Conservation (phyloP, 1,284 basidiomycete species). For the Tremellales sp. region DNA sequence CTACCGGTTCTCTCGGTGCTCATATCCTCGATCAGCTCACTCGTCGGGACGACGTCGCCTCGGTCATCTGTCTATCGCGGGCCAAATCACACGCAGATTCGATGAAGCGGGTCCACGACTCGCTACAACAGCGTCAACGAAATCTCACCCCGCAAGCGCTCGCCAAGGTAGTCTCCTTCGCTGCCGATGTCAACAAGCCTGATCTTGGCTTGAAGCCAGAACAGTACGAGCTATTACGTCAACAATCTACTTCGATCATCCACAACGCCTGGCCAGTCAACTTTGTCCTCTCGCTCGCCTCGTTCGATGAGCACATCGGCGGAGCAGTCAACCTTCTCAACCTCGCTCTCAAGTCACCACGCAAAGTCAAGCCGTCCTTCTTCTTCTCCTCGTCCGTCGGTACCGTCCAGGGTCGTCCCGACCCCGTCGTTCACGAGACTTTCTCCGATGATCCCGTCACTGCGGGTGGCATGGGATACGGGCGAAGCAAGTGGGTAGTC, state of each 20-base stretch:
- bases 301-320: constrained; percentile 55
- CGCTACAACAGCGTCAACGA: constrained; percentile 31
- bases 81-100: constrained; percentile 36
- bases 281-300: constrained; percentile 49
- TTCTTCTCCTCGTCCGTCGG: constrained; percentile 60
- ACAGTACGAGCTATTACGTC: constrained; percentile 48
- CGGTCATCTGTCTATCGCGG: constrained; percentile 55
- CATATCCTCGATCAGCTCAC: constrained; percentile 56
- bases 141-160: constrained; percentile 18
- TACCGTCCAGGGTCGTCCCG: constrained; percentile 34
- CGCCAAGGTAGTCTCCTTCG: constrained; percentile 49
- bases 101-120: constrained; percentile 27
- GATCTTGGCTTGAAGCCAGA: constrained; percentile 50
- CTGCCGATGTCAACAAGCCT: constrained; percentile 50
- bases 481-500: constrained; percentile 59
- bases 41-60: constrained; percentile 42
- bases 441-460: constrained; percentile 31
- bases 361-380: constrained; percentile 48
- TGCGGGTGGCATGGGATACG: constrained; percentile 55
- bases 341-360: constrained; percentile 52
- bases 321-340: constrained; percentile 58
- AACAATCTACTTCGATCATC: constrained; percentile 52
- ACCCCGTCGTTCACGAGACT: constrained; percentile 22
- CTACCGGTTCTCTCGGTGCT: constrained; percentile 61
- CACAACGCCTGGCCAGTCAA: constrained; percentile 51